Base-by-base conservation (phyloP, 2,329 filamentous ascomycete genomes). In the Colletotrichum sp. region DNA sequence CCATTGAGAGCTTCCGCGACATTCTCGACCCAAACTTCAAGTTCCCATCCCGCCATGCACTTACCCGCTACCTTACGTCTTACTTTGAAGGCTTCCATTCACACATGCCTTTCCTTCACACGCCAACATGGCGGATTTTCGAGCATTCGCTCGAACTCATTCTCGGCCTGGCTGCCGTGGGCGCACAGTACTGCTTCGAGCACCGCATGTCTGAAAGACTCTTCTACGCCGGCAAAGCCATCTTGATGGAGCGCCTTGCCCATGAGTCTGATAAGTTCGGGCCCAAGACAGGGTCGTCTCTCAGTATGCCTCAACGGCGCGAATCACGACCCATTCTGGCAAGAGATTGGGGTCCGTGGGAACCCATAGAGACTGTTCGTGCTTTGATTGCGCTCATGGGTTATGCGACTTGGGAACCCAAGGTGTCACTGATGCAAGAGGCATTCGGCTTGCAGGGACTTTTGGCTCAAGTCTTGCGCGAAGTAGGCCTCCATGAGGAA, bases 171-270 rank as follows among this genome's bases (percentile, higher is more conserved):
- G 79, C 81, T 1, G 80, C 84, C 0, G 79, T 86, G 5, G 84
- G 84, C 0, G 84, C 85, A 0, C 84, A 86, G 76, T 86, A 86
- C 69, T 84, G 84, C 24, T 85, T 86, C 30, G 85, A 86, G 76
- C 81, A 82, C 4, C 81, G 80, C 2, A 81, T 80, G 15, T 84
- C 84, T 0, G 82, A 84, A n/a, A 79, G 80, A 2, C 59, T 86
- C 0, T 86, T 86, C 57, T 78, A 80, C 8, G 81, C 83, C 2
- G 83, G 80, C 0, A 84, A 83, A 68, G 78, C 83, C 0, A 77
- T 86, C 2, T 36, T 85, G 0, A 63, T 84, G 68, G 81, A 85
- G n/a, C 78, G 82, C 7, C 66, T 86, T 3, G 65, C 71, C 0
- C 79, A 78, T 4, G 79, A 81, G 18, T 75, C 72, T 2, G 79